These are phyloP conservation scores for Closterium sp. DNA, from an alignment of 139 green algal genomes.

Conservation along the genomic window DNA sequence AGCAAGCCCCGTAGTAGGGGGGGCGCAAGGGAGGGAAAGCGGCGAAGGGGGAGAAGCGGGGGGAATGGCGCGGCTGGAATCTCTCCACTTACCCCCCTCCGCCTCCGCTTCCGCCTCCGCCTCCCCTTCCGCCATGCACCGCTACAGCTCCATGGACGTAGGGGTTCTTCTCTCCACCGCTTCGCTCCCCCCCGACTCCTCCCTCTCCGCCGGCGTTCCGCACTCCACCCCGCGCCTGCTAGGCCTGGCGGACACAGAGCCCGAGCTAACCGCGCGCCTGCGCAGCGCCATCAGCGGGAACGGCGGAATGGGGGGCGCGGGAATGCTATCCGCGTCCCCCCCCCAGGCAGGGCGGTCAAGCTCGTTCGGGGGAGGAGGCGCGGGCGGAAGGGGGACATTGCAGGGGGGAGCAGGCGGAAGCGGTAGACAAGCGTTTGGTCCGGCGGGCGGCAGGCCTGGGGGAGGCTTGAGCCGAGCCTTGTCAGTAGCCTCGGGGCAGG, in stretches of 20 bases:
- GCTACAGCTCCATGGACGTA: neutral
- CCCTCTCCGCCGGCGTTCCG: neutral
- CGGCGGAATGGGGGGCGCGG: neutral
- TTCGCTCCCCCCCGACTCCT: neutral
- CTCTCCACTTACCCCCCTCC: neutral
- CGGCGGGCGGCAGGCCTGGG: neutral
- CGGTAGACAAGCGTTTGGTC: no score
- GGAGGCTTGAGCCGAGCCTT: neutral
- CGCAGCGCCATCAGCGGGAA: neutral
- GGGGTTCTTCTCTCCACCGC: neutral
- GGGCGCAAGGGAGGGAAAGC: no score
- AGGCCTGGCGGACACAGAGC: neutral
- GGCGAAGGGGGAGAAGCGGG: neutral
- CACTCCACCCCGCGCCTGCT: neutral
- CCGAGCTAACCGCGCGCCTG: neutral
- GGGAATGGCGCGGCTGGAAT: neutral
- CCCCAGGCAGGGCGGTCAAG: neutral
- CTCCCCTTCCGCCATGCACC: neutral
- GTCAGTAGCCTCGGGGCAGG: neutral
- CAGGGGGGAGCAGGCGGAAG: no score
- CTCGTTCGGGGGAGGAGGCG: neutral
- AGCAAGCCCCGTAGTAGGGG: neutral
- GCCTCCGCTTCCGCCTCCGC: neutral
- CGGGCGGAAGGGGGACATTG: neutral
- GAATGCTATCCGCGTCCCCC: neutral